These are phyloP conservation scores for Neocallimastix lanati DNA, from an alignment of 192 early-diverging fungal species.

Conservation along the genomic window DNA sequence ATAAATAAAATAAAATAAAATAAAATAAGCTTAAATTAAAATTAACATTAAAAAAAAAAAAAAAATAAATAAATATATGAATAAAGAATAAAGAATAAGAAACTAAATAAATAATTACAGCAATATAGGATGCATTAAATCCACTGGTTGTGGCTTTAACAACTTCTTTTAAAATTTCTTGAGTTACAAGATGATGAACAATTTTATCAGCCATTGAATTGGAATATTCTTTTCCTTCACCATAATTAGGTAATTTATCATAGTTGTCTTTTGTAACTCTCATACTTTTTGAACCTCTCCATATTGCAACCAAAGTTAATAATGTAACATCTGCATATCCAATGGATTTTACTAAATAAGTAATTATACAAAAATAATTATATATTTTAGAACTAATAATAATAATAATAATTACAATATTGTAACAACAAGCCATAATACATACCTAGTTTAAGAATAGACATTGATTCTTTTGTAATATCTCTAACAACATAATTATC, in stretches of 20 bases:
- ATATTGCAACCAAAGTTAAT: constrained; percentile 50
- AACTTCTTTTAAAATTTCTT: constrained; percentile 40
- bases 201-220: constrained; percentile 50
- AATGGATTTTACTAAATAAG: constrained; percentile 4
- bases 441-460: constrained; percentile 28
- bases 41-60: no score
- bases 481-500: constrained; percentile 16
- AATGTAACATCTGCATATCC: constrained; percentile 37
- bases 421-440: no score
- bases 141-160: background rate
- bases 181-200: constrained; percentile 40
- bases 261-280: constrained; percentile 29
- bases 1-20: no score
- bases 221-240: constrained; percentile 26
- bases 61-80: no score
- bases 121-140: background rate
- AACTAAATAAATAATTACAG: background rate
- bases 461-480: constrained; percentile 26
- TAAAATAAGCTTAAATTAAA: no score
- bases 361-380: no score
- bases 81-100: no score
- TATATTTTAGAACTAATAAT: no score
- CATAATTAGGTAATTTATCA: constrained; percentile 26
- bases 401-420: no score
- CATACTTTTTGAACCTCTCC: constrained; percentile 43